Evolutionary conservation across 169 alveolate genomes (phyloP).

Genomic region (Pseudocohnilembus persalinus): DNA sequence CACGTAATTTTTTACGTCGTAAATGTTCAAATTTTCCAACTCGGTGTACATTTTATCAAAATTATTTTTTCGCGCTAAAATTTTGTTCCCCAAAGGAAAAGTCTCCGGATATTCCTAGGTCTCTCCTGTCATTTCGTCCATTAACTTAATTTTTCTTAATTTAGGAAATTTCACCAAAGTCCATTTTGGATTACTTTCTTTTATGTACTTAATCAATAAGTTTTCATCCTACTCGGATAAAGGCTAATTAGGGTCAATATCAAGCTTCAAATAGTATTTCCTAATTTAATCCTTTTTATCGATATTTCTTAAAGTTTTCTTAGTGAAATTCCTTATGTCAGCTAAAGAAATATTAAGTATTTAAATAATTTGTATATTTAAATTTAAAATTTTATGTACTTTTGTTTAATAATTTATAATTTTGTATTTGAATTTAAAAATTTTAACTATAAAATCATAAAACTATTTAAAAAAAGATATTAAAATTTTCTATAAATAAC

Average conservation of each 20-base stretch:
- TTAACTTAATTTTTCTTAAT: background rate
- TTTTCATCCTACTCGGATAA: background rate
- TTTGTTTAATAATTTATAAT: too few relatives aligned
- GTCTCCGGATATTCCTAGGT: background rate
- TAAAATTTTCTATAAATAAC: too few relatives aligned
- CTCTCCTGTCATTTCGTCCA: background rate
- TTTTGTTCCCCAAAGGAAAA: background rate
- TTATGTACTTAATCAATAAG: background rate
- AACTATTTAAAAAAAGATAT: too few relatives aligned
- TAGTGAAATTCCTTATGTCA: background rate
- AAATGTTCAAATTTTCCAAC: background rate
- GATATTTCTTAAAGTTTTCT: background rate
- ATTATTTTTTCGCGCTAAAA: background rate
- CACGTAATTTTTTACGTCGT: background rate
- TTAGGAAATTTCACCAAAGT: background rate
- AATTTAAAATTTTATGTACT: too few relatives aligned
- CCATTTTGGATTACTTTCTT: background rate
- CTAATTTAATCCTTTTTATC: background rate
- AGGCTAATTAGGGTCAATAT: background rate
- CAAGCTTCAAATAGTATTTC: background rate
- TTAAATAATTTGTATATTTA: too few relatives aligned
- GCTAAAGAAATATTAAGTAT: too few relatives aligned
- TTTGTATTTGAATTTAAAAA: too few relatives aligned
- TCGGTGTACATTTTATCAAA: background rate
- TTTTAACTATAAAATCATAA: too few relatives aligned